Conservation (phyloP, 2,329 filamentous ascomycete species). For the Epichloe typhina region DNA sequence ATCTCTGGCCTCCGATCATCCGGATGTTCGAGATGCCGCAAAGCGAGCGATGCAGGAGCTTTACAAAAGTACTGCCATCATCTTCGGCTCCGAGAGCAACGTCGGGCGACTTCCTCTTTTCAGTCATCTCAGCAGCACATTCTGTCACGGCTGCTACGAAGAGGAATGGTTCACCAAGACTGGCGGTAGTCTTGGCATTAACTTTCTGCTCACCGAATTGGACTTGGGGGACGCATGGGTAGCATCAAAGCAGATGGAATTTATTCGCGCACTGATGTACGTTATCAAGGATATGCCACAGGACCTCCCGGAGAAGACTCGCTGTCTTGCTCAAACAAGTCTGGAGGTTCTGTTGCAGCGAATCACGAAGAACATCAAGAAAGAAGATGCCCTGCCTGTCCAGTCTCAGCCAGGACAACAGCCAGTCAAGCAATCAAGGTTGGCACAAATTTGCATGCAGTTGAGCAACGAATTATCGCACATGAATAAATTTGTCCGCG, state of each 20-base stretch:
- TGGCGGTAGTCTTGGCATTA: constrained; percentile 81
- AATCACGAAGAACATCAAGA: constrained; percentile 67
- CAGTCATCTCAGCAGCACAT: constrained; percentile 63
- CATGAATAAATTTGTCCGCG: constrained; percentile 89
- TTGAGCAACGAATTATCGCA: constrained; percentile 84
- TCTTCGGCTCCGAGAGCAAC: constrained; percentile 63
- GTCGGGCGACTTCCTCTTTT: constrained; percentile 76
- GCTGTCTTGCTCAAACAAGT: constrained; percentile 69
- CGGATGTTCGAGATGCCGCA: constrained; percentile 68
- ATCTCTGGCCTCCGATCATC: constrained; percentile 74
- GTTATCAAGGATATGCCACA: constrained; percentile 97
- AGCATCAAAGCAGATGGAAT: constrained; percentile 68
- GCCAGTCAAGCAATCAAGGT: constrained; percentile 40
- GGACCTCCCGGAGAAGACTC: constrained; percentile 82
- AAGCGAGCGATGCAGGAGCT: constrained; percentile 67
- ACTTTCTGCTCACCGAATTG: constrained; percentile 77
- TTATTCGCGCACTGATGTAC: constrained; percentile 83
- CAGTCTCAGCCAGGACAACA: constrained; percentile 29
- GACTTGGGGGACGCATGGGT: constrained; percentile 79
- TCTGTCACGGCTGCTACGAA: constrained; percentile 90
- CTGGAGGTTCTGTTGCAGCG: constrained; percentile 65
- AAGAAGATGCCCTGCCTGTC: constrained; percentile 48
- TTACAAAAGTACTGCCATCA: constrained; percentile 59
- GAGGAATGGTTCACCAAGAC: constrained; percentile 99
- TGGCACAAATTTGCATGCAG: constrained; percentile 68